These are phyloP conservation scores for Kazachstania kunashirensis DNA, from an alignment of 805 yeast species.

Conservation along the genomic window DNA sequence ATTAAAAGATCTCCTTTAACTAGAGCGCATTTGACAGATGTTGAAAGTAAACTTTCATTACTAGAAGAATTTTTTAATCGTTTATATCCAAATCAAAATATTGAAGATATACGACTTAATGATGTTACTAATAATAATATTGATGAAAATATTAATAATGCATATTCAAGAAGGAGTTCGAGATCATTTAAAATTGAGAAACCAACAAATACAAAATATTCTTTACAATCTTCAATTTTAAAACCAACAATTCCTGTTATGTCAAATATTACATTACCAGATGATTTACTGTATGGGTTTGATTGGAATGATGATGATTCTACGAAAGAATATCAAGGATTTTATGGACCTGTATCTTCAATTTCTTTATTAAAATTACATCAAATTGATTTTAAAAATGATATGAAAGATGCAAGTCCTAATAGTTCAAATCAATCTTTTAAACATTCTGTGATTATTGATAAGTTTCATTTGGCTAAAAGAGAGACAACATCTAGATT, in stretches of 20 bases:
- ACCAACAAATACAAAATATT: not conserved
- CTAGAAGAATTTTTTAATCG: constrained; percentile 38
- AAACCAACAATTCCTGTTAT: not conserved
- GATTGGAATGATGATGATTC: constrained; percentile 36
- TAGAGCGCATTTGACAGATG: constrained; percentile 67
- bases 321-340: constrained; percentile 32
- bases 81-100: constrained; percentile 37
- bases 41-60: constrained; percentile 47
- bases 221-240: not conserved
- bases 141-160: too few species aligned
- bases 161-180: not conserved
- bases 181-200: not conserved
- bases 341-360: constrained; percentile 56
- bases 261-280: constrained; percentile 32
- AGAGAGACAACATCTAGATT: constrained; percentile 22
- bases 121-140: not conserved
- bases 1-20: constrained; percentile 74
- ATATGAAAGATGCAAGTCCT: not conserved
- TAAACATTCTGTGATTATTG: not conserved
- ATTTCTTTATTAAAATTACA: constrained; percentile 42
- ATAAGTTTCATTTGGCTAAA: constrained; percentile 1
- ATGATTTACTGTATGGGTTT: constrained; percentile 41
- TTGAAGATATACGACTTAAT: constrained; percentile 29
- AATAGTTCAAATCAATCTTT: not conserved
- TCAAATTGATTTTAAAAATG: not conserved